Conservation (phyloP, 2,329 filamentous ascomycete genomes). For the Fusarium nisikadoi region DNA sequence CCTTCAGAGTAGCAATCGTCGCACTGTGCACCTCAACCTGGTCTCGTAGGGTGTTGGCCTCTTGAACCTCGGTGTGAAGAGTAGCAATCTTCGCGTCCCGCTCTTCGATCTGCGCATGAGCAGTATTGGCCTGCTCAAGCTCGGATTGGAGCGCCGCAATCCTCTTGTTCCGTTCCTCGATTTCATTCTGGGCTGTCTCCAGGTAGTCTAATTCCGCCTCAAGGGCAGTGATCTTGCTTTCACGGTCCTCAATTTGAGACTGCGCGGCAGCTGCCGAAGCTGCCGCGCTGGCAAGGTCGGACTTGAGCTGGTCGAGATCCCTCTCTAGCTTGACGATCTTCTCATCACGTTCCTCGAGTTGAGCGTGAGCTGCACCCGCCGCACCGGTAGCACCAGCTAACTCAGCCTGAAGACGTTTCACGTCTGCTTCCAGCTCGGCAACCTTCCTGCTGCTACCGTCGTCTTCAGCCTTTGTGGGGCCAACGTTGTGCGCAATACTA, state of each 20-base stretch:
- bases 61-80: slow-evolving; percentile 33
- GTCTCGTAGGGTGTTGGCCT: slow-evolving; percentile 17
- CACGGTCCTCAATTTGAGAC: slow-evolving; percentile 37
- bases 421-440: slow-evolving; percentile 52
- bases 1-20: slow-evolving; percentile 36
- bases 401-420: slow-evolving; percentile 49
- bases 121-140: slow-evolving; percentile 44
- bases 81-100: slow-evolving; percentile 27
- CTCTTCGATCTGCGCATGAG: slow-evolving; percentile 22
- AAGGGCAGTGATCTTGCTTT: slow-evolving; percentile 34
- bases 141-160: slow-evolving; percentile 44
- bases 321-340: slow-evolving; percentile 54
- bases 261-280: slow-evolving; percentile 18
- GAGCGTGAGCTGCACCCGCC: slow-evolving; percentile 40
- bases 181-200: slow-evolving; percentile 27
- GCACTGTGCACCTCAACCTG: slow-evolving; percentile 34
- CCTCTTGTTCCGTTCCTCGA: slow-evolving; percentile 32
- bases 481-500: slow-evolving; percentile 36
- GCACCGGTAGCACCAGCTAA: slow-evolving; percentile 36
- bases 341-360: slow-evolving; percentile 51
- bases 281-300: slow-evolving; percentile 32
- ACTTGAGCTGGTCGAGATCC: slow-evolving; percentile 31
- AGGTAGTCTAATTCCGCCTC: slow-evolving; percentile 32
- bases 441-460: slow-evolving; percentile 52
- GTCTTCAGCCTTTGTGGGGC: slow-evolving; percentile 31